Percentiles rank a stretch among this genome's conserved stretches.
Conservation (phyloP, 2,329 filamentous ascomycete species). For the Bipolaris cookei region DNA sequence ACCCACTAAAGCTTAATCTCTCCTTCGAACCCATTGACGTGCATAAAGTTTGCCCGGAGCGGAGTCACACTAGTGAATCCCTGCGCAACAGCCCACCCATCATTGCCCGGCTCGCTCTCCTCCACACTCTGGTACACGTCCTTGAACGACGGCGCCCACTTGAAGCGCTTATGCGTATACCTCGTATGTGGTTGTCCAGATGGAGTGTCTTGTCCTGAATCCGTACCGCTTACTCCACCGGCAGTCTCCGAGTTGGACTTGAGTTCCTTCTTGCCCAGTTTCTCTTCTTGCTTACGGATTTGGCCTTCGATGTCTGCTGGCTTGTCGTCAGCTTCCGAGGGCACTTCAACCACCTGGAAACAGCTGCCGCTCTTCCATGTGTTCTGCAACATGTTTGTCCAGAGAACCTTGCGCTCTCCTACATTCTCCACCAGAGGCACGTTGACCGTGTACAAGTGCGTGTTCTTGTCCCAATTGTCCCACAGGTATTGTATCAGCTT, state of each 20-base stretch:
- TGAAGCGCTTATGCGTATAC: slow-evolving; percentile 86
- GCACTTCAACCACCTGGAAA: slow-evolving; percentile 79
- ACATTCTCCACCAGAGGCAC: slow-evolving; percentile 83
- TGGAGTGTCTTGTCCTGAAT: slow-evolving; percentile 42
- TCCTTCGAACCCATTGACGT: slow-evolving; percentile 50
- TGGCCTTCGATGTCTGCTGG: slow-evolving; percentile 72
- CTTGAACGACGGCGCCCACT: slow-evolving; percentile 86
- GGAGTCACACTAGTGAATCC: slow-evolving; percentile 90
- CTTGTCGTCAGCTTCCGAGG: slow-evolving; percentile 64
- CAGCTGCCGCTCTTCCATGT: slow-evolving; percentile 85
- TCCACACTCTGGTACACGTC: slow-evolving; percentile 91
- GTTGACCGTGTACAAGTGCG: slow-evolving; percentile 90
- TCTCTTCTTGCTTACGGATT: slow-evolving; percentile 69
- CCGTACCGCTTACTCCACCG: slow-evolving; percentile 29
- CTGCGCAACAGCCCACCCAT: slow-evolving; percentile 91
- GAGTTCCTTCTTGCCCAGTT: slow-evolving; percentile 53
- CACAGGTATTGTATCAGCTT: slow-evolving; percentile 79
- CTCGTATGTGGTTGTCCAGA: slow-evolving; percentile 47
- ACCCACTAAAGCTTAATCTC: slow-evolving; percentile 38
- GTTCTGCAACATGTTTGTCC: slow-evolving; percentile 87
- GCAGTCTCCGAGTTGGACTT: slow-evolving; percentile 24
- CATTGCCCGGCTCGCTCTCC: slow-evolving; percentile 77
- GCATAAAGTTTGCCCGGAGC: slow-evolving; percentile 91
- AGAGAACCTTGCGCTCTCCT: slow-evolving; percentile 74
- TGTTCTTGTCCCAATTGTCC: slow-evolving; percentile 71